A percentile compares a stretch with the other conserved stretches of the same genome.
These are phyloP conservation scores for Ophiosphaerella herpotricha DNA, from an alignment of 2,329 filamentous ascomycete species.

Conservation along the genomic window DNA sequence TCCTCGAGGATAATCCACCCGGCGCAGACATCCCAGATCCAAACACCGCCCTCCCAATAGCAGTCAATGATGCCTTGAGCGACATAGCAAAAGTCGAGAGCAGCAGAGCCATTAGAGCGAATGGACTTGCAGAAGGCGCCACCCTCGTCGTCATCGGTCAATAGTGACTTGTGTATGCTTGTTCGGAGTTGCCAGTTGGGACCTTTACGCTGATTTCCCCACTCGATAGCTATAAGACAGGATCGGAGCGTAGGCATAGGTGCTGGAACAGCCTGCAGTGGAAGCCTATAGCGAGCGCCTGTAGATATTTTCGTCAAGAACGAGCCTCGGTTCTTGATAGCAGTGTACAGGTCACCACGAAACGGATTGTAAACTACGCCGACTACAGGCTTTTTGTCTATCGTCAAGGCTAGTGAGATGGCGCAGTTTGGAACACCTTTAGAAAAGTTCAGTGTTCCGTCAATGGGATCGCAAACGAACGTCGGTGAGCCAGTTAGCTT, in stretches of 20 bases:
- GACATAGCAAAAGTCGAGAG: constrained; percentile 47
- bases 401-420: constrained; percentile 37
- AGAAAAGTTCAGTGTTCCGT: constrained; percentile 48
- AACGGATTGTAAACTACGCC: constrained; percentile 45
- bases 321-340: constrained; percentile 39
- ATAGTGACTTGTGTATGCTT: constrained; percentile 30
- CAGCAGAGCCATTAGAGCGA: constrained; percentile 43
- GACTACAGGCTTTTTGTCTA: constrained; percentile 41
- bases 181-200: constrained; percentile 45
- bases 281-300: constrained; percentile 32
- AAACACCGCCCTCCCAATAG: constrained; percentile 46
- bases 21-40: constrained; percentile 44
- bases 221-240: constrained; percentile 43
- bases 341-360: constrained; percentile 41
- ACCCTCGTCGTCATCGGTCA: constrained; percentile 31
- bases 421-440: constrained; percentile 45
- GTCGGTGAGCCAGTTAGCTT: constrained; percentile 38
- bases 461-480: constrained; percentile 46
- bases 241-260: constrained; percentile 36
- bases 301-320: constrained; percentile 27
- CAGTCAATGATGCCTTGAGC: constrained; percentile 41
- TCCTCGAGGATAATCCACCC: constrained; percentile 47
- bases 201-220: constrained; percentile 44
- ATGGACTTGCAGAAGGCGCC: constrained; percentile 43
- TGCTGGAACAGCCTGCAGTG: constrained; percentile 29